Percentiles rank a stretch among this genome's conserved stretches.
These are phyloP conservation scores for Colletotrichum karsti DNA, from an alignment of 2,329 filamentous ascomycete genomes.

Conservation along the genomic window DNA sequence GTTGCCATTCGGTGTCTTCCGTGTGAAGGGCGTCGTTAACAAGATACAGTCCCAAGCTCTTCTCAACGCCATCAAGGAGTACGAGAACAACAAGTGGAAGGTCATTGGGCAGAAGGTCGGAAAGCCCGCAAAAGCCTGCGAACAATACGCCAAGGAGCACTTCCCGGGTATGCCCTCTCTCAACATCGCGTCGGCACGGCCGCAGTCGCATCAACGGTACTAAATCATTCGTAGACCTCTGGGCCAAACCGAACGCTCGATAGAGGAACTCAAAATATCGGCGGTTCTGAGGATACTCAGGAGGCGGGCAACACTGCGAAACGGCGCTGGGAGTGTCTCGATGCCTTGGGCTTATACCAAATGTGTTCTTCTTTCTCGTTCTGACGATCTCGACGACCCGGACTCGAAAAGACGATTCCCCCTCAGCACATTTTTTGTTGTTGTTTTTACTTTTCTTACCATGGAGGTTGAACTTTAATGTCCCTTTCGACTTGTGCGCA, in stretches of 20 bases:
- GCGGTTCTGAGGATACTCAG: conserved; percentile 29
- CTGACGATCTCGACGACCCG: conserved; percentile 25
- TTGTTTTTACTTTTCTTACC: conserved; percentile 25
- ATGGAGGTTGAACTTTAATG: conserved; percentile 19
- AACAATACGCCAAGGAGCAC: conserved; percentile 95
- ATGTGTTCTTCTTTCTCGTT: conserved; percentile 27
- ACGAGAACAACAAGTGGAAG: conserved; percentile 99
- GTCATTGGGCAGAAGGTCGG: conserved; percentile 95
- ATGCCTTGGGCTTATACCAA: conserved; percentile 33
- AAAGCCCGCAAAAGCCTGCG: conserved; percentile 88
- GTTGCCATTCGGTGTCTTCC: conserved; percentile 35
- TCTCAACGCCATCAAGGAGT: conserved; percentile 95
- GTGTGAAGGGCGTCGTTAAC: conserved; percentile 26
- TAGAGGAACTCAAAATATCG: conserved; percentile 35
- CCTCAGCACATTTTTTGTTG: conserved; percentile 31
- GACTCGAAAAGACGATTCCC: conserved; percentile 30
- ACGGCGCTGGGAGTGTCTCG: conserved; percentile 28
- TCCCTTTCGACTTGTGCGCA: not conserved
- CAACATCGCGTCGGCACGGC: conserved; percentile 31
- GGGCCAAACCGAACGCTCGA: conserved; percentile 47
- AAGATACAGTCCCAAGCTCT: conserved; percentile 74
- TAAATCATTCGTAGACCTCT: conserved; percentile 46
- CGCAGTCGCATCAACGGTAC: conserved; percentile 33
- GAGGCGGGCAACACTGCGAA: conserved; percentile 28
- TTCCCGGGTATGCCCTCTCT: conserved; percentile 65